Evolutionary conservation across 768 basidiomycete genomes (phyloP).

Genomic region (Bullera alba): DNA sequence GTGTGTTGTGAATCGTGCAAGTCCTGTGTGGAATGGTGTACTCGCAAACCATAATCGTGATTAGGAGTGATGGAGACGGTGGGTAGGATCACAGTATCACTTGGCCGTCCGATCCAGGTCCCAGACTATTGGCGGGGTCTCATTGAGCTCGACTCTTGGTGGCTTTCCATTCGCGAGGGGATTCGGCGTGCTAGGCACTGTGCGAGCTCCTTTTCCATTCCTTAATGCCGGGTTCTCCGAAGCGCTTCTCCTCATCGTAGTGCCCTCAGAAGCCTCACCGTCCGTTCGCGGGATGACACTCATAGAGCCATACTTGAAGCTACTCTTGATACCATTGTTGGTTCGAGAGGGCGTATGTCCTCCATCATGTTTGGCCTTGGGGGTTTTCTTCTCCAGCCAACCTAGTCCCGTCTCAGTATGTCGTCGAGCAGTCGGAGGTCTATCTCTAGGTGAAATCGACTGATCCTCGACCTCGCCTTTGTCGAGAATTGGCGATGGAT

Average conservation of each 20-base stretch:
- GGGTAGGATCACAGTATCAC: background rate
- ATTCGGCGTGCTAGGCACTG: too few species aligned
- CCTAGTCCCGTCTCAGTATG: conserved; percentile 11
- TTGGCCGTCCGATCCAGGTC: conserved; percentile 3
- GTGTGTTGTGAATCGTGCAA: too few species aligned
- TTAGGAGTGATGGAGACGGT: too few species aligned
- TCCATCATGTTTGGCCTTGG: background rate
- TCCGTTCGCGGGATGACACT: background rate
- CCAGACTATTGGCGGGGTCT: conserved; percentile 15
- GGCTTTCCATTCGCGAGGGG: too few species aligned
- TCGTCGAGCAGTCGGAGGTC: background rate
- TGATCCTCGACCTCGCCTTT: background rate
- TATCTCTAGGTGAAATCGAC: background rate
- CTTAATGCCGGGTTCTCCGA: background rate
- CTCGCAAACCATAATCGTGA: too few species aligned
- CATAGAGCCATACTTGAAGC: background rate
- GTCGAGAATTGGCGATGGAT: background rate
- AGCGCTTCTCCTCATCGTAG: background rate
- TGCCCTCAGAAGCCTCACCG: too few species aligned
- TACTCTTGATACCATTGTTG: background rate
- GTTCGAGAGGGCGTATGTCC: background rate
- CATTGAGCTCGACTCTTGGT: conserved; percentile 13
- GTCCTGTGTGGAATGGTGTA: too few species aligned
- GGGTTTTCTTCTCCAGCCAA: conserved; percentile 9
- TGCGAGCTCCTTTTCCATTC: background rate